Conservation (phyloP, 176 grass and related monocot genomes). For the Musa acuminata region DNA sequence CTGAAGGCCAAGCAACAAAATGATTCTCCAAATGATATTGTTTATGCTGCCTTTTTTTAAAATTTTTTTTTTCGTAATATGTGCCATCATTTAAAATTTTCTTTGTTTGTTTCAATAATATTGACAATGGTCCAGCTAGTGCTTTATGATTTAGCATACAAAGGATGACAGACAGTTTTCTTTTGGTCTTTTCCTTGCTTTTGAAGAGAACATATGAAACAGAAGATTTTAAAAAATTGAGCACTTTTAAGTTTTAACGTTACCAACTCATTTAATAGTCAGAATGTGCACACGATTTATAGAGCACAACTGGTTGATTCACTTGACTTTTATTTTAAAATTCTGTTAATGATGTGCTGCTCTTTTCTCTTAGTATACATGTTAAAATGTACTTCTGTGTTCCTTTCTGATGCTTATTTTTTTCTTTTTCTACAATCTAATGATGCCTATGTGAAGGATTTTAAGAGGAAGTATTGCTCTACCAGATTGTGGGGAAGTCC, state of each 20-base stretch:
- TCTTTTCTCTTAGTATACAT: background rate
- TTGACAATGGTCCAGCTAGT: no score
- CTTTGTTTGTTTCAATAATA: no score
- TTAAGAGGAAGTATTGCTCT: constrained; percentile 54
- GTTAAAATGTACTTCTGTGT: background rate
- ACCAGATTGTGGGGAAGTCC: constrained; percentile 37
- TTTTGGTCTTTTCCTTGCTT: no score
- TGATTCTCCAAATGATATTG: no score
- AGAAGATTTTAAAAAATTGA: background rate
- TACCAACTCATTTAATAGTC: background rate
- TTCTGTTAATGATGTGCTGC: background rate
- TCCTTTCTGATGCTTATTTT: constrained; percentile 6
- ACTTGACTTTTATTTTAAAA: background rate
- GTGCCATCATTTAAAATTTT: no score
- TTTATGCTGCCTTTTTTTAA: no score
- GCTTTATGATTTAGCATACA: no score
- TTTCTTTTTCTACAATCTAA: background rate
- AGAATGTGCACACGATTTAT: no score
- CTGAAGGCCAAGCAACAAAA: no score
- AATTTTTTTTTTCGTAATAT: no score
- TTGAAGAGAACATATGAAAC: no score
- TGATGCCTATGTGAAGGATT: constrained; percentile 35
- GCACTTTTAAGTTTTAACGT: background rate
- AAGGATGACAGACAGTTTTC: no score
- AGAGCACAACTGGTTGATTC: background rate